Evolutionary conservation across 1,284 basidiomycete genomes (phyloP).

Genomic region (Austroboletus sp.): DNA sequence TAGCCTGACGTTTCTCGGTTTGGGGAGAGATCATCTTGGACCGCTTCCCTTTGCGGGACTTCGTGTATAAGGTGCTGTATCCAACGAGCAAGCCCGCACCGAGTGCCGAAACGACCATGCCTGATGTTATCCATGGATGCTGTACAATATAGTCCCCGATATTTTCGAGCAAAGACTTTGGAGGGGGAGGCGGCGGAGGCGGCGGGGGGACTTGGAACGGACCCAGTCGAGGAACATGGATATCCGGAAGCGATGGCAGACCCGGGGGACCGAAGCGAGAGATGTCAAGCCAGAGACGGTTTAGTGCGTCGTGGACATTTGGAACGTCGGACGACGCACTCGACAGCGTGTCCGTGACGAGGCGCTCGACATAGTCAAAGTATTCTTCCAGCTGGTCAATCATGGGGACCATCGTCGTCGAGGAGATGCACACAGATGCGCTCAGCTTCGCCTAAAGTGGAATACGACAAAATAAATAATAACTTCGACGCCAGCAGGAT

Average conservation of each 20-base stretch:
- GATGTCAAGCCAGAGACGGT: conserved; percentile 69
- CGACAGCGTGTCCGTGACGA: conserved; percentile 53
- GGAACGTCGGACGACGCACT: conserved; percentile 55
- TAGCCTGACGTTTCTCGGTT: conserved; percentile 56
- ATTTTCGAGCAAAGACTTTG: conserved; percentile 41
- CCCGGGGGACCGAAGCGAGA: conserved; percentile 66
- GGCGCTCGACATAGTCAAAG: conserved; percentile 59
- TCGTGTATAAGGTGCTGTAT: conserved; percentile 36
- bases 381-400: conserved; percentile 67
- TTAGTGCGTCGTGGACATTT: conserved; percentile 56
- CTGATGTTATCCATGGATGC: conserved; percentile 55
- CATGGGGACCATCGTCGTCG: conserved; percentile 34
- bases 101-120: conserved; percentile 48
- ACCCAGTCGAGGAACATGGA: conserved; percentile 58
- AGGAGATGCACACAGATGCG: conserved; percentile 1
- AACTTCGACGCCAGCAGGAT: conserved; percentile 35
- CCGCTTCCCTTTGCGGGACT: conserved; percentile 32
- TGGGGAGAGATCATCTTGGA: conserved; percentile 31
- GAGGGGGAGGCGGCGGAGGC: conserved; percentile 49
- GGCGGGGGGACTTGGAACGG: conserved; percentile 68
- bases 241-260: conserved; percentile 55
- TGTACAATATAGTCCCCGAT: conserved; percentile 47
- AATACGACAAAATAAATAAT: background rate
- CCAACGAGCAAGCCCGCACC: conserved; percentile 56
- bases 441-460: conserved; percentile 20